Evolutionary conservation across 352 stramenopile genomes (phyloP).

Genomic region (Globisporangium alternatum): DNA sequence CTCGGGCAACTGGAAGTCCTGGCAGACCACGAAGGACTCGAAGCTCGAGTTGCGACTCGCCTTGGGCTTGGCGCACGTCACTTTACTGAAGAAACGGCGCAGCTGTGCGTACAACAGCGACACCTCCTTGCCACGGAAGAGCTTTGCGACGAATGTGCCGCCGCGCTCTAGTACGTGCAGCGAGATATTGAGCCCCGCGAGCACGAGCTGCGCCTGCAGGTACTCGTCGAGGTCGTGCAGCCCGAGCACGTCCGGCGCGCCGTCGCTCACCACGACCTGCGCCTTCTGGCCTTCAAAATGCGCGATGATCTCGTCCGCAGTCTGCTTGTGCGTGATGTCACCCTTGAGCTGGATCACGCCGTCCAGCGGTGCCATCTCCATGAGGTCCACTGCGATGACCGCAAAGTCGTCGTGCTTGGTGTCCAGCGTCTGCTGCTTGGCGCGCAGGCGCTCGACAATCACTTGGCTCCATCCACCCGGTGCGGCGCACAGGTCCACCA

Average conservation of each 20-base stretch:
- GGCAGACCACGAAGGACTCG: slow-evolving; percentile 79
- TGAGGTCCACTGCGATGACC: slow-evolving; percentile 83
- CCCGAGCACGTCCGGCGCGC: slow-evolving; percentile 96
- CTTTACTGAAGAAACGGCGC: slow-evolving; percentile 57
- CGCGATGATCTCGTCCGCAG: slow-evolving; percentile 67
- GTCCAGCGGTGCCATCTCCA: slow-evolving; percentile 97
- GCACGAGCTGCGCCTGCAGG: slow-evolving; percentile 75
- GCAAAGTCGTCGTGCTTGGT: slow-evolving; percentile 13
- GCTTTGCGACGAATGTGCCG: slow-evolving; percentile 83
- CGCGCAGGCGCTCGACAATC: slow-evolving; percentile 68
- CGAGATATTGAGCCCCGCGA: slow-evolving; percentile 78
- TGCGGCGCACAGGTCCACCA: slow-evolving; percentile 82
- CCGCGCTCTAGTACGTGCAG: slow-evolving; percentile 67
- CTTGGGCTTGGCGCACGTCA: slow-evolving; percentile 84
- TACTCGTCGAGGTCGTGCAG: slow-evolving; percentile 84
- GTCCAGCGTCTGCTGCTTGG: slow-evolving; percentile 5
- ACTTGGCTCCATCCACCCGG: slow-evolving; percentile 87
- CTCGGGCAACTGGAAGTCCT: slow-evolving; percentile 51
- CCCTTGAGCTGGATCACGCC: slow-evolving; percentile 71
- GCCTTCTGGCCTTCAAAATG: slow-evolving; percentile 80
- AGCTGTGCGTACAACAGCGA: slow-evolving; percentile 74
- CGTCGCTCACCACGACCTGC: slow-evolving; percentile 98
- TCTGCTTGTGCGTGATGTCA: slow-evolving; percentile 81
- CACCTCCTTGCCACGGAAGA: slow-evolving; percentile 82
- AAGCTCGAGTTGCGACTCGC: slow-evolving; percentile 84